Evolutionary conservation across 371 early-diverging fungal species (phyloP).

Genomic region (Funneliformis caledonium): DNA sequence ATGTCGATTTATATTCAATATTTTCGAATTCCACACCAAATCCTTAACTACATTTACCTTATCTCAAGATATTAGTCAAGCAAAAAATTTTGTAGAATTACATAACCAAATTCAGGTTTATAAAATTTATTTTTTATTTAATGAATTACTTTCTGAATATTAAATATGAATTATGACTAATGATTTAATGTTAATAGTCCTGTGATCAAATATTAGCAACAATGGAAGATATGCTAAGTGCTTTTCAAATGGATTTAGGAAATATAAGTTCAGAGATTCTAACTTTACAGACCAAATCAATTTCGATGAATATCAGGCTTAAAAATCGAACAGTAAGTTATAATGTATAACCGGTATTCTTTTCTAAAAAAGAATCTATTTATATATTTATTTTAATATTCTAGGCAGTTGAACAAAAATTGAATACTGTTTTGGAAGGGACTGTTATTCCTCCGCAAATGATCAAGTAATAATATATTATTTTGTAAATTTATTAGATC

Average conservation of each 20-base stretch:
- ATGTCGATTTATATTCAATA: background rate
- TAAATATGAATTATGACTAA: slow-evolving; percentile 1
- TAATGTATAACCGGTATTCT: background rate
- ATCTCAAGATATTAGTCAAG: slow-evolving; percentile 67
- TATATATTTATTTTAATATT: background rate
- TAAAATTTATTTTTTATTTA: background rate
- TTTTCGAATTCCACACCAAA: background rate
- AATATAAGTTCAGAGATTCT: slow-evolving; percentile 88
- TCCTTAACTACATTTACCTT: slow-evolving; percentile 8
- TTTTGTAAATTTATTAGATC: slow-evolving; percentile 9
- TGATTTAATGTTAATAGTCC: slow-evolving; percentile 44
- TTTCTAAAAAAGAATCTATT: background rate
- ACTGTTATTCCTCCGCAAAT: slow-evolving; percentile 81
- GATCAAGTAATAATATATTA: slow-evolving; percentile 57
- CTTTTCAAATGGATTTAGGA: slow-evolving; percentile 86
- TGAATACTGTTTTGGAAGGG: slow-evolving; percentile 77
- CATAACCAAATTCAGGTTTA: slow-evolving; percentile 65
- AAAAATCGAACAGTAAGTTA: slow-evolving; percentile 77
- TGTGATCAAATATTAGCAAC: slow-evolving; percentile 84
- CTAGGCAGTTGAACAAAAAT: slow-evolving; percentile 67
- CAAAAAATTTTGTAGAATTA: slow-evolving; percentile 69
- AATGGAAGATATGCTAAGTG: slow-evolving; percentile 84
- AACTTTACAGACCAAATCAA: slow-evolving; percentile 79
- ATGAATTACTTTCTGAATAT: background rate
- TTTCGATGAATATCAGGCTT: slow-evolving; percentile 77